Percentiles rank a stretch among this genome's conserved stretches.
These are phyloP conservation scores for Neurospora sp. DNA, from an alignment of 495 filamentous ascomycete species.

Conservation along the genomic window DNA sequence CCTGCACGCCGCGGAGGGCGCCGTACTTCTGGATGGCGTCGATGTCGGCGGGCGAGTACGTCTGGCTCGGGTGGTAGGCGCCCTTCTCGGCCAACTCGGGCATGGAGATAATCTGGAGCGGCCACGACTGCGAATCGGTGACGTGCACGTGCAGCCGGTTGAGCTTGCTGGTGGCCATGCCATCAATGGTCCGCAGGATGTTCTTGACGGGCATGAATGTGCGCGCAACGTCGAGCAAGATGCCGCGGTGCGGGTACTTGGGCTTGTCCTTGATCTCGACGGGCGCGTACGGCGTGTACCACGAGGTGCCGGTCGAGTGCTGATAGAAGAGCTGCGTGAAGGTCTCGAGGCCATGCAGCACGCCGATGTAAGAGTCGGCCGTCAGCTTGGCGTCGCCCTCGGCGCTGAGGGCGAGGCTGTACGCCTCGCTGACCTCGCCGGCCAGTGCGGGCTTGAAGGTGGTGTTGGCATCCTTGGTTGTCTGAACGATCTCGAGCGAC, in stretches of 20 bases:
- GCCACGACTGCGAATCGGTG: slow-evolving; percentile 79
- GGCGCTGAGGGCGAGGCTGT: slow-evolving; percentile 47
- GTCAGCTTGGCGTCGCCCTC: slow-evolving; percentile 48
- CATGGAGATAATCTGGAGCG: slow-evolving; percentile 62
- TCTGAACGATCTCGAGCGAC: slow-evolving; percentile 51
- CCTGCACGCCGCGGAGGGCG: slow-evolving; percentile 54
- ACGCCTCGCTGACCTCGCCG: slow-evolving; percentile 62
- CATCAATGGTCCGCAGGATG: slow-evolving; percentile 62
- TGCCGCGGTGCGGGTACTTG: slow-evolving; percentile 58
- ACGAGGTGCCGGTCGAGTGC: slow-evolving; percentile 43
- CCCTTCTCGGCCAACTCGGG: slow-evolving; percentile 61
- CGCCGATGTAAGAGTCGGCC: slow-evolving; percentile 52
- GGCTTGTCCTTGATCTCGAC: slow-evolving; percentile 56
- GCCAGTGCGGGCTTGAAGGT: slow-evolving; percentile 44
- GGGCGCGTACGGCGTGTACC: slow-evolving; percentile 59
- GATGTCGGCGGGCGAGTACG: slow-evolving; percentile 55
- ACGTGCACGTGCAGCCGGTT: slow-evolving; percentile 70
- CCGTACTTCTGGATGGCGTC: slow-evolving; percentile 57
- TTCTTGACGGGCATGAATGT: slow-evolving; percentile 53
- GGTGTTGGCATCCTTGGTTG: slow-evolving; percentile 37
- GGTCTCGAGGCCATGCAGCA: slow-evolving; percentile 57
- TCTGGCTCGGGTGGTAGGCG: slow-evolving; percentile 49
- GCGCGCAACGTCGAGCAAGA: slow-evolving; percentile 64
- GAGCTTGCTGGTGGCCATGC: slow-evolving; percentile 64
- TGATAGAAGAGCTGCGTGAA: slow-evolving; percentile 69